phyloP scores from a whole-genome alignment of 345 rosid genomes.

The Eucalyptus erythrocorys region DNA sequence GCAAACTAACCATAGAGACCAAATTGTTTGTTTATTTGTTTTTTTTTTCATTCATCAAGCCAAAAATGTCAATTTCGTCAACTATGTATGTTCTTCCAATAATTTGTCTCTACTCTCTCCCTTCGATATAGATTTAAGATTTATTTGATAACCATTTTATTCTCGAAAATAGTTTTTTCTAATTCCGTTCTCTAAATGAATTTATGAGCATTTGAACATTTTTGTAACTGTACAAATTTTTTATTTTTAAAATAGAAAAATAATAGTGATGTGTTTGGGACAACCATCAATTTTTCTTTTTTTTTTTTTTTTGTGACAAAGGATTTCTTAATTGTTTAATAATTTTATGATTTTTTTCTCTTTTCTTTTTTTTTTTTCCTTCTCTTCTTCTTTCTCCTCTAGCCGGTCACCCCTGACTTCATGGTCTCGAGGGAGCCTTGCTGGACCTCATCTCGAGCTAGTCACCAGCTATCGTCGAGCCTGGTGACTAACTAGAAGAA shows the following conservation, averaged over 20 bases:
- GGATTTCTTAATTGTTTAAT: too few relatives aligned
- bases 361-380: too few relatives aligned
- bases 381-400: too few relatives aligned
- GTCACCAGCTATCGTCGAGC: rapidly evolving
- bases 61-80: background rate
- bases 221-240: rapidly evolving
- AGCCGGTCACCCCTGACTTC: rapidly evolving
- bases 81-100: background rate
- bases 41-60: background rate
- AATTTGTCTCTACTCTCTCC: background rate
- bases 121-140: background rate
- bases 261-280: too few relatives aligned
- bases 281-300: too few relatives aligned
- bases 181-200: too few relatives aligned
- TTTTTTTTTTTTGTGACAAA: too few relatives aligned
- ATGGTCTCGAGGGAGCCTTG: rapidly evolving
- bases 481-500: rapidly evolving
- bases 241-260: too few relatives aligned
- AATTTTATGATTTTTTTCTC: too few relatives aligned
- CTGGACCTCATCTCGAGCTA: too few relatives aligned
- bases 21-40: background rate
- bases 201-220: rapidly evolving
- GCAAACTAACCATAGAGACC: background rate
- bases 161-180: too few relatives aligned
- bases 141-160: too few relatives aligned